phyloP scores from a whole-genome alignment of 805 yeast species.

The Priceomyces haplophilus region DNA sequence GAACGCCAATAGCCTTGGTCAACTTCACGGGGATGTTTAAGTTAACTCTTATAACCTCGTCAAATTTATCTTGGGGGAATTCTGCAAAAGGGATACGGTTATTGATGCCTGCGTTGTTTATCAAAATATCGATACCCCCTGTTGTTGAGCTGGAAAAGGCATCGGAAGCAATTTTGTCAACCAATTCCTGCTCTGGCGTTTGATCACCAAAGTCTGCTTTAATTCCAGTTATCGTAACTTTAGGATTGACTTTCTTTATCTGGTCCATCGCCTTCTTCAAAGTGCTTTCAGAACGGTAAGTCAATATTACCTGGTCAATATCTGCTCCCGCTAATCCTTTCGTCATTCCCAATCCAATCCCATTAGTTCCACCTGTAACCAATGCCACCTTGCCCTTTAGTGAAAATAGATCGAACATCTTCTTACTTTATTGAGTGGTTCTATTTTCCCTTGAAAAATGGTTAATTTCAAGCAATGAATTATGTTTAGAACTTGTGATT shows the following conservation, averaged over 20 bases:
- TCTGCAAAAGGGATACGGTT: conserved; percentile 29
- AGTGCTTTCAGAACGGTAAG: conserved; percentile 34
- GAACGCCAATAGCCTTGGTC: conserved; percentile 35
- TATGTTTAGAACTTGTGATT: no score
- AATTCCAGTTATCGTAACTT: conserved; percentile 20
- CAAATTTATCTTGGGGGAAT: conserved; percentile 37
- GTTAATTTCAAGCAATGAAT: no score
- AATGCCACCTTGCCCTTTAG: conserved; percentile 41
- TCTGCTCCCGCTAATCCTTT: conserved; percentile 54
- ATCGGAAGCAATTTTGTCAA: conserved; percentile 23
- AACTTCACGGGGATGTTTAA: conserved; percentile 34
- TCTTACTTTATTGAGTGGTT: not conserved
- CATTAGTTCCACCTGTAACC: conserved; percentile 56
- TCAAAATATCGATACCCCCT: conserved; percentile 35
- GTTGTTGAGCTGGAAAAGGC: conserved; percentile 27
- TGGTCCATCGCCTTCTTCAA: conserved; percentile 25
- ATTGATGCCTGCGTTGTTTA: conserved; percentile 45
- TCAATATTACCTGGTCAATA: conserved; percentile 30
- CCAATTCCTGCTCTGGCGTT: conserved; percentile 22
- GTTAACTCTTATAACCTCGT: conserved; percentile 40
- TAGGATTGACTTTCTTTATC: conserved; percentile 19
- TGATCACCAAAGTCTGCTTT: conserved; percentile 22
- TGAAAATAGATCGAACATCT: conserved; percentile 27
- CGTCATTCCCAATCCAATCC: conserved; percentile 55
- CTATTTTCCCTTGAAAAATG: no score